These are phyloP conservation scores for Penicillium glabrum DNA, from an alignment of 2,329 filamentous ascomycete species.

Conservation along the genomic window DNA sequence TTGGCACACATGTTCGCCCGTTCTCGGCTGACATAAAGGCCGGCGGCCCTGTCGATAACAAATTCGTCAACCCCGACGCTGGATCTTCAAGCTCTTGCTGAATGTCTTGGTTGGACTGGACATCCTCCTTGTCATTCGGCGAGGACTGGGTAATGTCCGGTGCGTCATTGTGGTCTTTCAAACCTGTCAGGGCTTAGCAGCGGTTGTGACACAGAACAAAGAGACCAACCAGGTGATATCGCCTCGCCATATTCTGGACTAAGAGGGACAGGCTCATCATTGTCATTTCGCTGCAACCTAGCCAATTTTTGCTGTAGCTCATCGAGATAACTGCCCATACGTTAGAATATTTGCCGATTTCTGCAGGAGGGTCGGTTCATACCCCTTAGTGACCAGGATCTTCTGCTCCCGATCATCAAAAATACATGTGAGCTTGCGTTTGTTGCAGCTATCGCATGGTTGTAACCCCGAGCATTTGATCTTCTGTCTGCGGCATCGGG, in stretches of 20 bases:
- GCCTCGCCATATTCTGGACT: constrained; percentile 17
- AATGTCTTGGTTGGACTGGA: constrained; percentile 1
- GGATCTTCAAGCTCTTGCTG: constrained; percentile 25
- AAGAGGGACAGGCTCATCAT: constrained; percentile 14
- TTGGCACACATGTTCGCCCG: constrained; percentile 45
- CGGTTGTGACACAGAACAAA: background rate
- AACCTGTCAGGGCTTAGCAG: constrained; percentile 12
- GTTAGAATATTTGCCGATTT: background rate
- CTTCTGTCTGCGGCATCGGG: constrained; percentile 48
- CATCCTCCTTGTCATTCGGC: constrained; percentile 10
- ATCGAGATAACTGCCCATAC: constrained; percentile 32
- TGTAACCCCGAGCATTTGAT: constrained; percentile 47
- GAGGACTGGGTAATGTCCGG: constrained; percentile 15
- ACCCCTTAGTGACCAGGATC: constrained; percentile 51
- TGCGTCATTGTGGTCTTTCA: constrained; percentile 20
- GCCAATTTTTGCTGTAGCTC: constrained; percentile 36
- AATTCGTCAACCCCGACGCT: constrained; percentile 43
- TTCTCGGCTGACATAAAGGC: constrained; percentile 44
- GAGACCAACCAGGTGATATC: constrained; percentile 10
- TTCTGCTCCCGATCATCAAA: constrained; percentile 52
- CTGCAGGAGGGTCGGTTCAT: constrained; percentile 2
- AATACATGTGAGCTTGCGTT: constrained; percentile 42
- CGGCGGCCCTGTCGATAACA: constrained; percentile 42
- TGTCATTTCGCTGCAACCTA: constrained; percentile 18
- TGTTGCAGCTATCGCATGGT: constrained; percentile 47